phyloP scores from a whole-genome alignment of 805 yeast genomes.

The Monosporozyma aquatica region DNA sequence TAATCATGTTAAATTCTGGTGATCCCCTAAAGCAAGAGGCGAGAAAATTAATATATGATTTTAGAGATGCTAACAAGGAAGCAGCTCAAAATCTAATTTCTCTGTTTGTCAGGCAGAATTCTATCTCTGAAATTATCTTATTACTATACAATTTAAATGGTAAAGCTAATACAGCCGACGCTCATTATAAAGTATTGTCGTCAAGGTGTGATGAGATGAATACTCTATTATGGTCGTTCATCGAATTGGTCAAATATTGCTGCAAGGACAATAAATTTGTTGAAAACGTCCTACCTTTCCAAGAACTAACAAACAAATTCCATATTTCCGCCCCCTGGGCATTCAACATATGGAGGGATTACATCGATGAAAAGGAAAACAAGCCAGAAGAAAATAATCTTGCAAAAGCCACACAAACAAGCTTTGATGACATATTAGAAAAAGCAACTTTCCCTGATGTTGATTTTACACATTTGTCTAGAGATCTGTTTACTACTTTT shows the following conservation, averaged over 20 bases:
- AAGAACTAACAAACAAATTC: conserved; percentile 35
- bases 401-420: neutral
- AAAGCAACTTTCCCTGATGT: conserved; percentile 13
- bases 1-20: conserved; percentile 58
- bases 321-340: conserved; percentile 53
- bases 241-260: conserved; percentile 49
- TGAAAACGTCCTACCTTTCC: conserved; percentile 34
- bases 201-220: conserved; percentile 63
- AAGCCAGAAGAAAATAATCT: conserved; percentile 5
- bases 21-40: conserved; percentile 46
- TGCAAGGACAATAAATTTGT: conserved; percentile 29
- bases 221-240: conserved; percentile 56
- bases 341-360: conserved; percentile 67
- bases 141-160: conserved; percentile 44
- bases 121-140: conserved; percentile 56
- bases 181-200: conserved; percentile 63
- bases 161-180: conserved; percentile 32
- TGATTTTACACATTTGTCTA: conserved; percentile 27
- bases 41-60: conserved; percentile 43
- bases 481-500: conserved; percentile 47
- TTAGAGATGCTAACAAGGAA: conserved; percentile 37
- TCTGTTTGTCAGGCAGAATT: conserved; percentile 35
- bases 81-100: conserved; percentile 46
- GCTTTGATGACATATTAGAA: conserved; percentile 10
- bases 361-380: conserved; percentile 26